A percentile compares a stretch with the other conserved stretches of the same genome.
phyloP scores from a whole-genome alignment of 2,329 filamentous ascomycete genomes.

The Colletotrichum sp. region DNA sequence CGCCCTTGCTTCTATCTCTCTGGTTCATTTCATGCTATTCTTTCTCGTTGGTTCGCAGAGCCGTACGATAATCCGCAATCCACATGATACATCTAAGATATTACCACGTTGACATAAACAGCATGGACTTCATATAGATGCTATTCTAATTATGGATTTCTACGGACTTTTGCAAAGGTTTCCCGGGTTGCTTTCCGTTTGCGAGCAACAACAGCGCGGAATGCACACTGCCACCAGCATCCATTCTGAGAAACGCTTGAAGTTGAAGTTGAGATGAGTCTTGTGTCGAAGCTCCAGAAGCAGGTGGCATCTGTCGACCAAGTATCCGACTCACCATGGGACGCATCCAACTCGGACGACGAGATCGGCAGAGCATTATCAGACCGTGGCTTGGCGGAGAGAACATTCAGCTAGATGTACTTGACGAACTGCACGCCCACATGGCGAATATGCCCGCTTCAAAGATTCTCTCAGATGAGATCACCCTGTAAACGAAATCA shows the following conservation, averaged over 20 bases:
- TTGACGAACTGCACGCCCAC: neutral
- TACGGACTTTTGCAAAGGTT: rapidly evolving
- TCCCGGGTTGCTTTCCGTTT: neutral
- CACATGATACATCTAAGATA: neutral
- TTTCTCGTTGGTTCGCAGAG: neutral
- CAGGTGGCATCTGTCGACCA: neutral
- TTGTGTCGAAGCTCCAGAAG: neutral
- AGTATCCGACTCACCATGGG: neutral
- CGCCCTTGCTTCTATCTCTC: neutral
- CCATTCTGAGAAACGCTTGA: neutral
- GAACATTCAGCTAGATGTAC: neutral
- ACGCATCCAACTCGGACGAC: neutral
- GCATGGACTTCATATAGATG: neutral
- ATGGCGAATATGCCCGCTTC: neutral
- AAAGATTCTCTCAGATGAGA: neutral
- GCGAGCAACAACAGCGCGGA: neutral
- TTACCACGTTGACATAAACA: rapidly evolving
- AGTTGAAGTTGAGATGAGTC: neutral
- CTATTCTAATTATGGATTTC: neutral
- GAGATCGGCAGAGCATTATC: neutral
- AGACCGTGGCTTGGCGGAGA: neutral
- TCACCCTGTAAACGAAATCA: neutral
- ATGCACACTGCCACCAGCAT: neutral
- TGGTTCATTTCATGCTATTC: neutral
- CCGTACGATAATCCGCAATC: rapidly evolving